A percentile compares a stretch with the other conserved stretches of the same genome.
Conservation (phyloP, 331 rosid genomes). For the Rosa hybrid region DNA sequence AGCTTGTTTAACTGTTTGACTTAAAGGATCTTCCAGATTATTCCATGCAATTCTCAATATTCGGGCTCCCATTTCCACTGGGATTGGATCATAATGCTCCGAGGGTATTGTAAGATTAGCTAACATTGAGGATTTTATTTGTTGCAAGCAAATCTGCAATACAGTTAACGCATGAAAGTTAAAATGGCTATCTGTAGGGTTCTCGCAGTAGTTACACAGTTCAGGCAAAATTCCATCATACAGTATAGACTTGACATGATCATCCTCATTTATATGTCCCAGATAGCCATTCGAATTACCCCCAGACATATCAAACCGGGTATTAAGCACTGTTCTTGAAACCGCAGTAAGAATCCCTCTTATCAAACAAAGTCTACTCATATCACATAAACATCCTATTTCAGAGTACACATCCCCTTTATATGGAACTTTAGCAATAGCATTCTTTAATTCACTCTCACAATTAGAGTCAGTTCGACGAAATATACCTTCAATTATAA, state of each 20-base stretch:
- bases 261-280: slow-evolving; percentile 4
- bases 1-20: slow-evolving; percentile 97
- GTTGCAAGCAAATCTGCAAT: slow-evolving; percentile 96
- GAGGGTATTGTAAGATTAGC: slow-evolving; percentile 51
- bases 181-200: slow-evolving; percentile 86
- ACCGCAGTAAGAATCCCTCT: slow-evolving; percentile 93
- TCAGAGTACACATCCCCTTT: slow-evolving; percentile 49
- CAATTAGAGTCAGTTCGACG: slow-evolving; percentile 26
- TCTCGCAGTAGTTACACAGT: slow-evolving; percentile 83
- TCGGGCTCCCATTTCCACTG: slow-evolving; percentile 82
- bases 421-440: slow-evolving; percentile 56
- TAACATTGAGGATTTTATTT: slow-evolving; percentile 67
- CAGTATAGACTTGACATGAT: slow-evolving; percentile 54
- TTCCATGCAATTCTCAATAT: slow-evolving; percentile 82
- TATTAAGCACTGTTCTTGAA: slow-evolving; percentile 75
- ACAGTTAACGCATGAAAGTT: slow-evolving; percentile 93
- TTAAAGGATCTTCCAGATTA: slow-evolving; percentile 93
- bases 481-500: slow-evolving; percentile 64
- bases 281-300: slow-evolving; percentile 10
- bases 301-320: slow-evolving; percentile 35
- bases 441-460: slow-evolving; percentile 38
- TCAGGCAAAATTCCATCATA: slow-evolving; percentile 94
- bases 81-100: slow-evolving; percentile 58
- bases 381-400: slow-evolving; percentile 51
- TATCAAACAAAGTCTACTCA: slow-evolving; percentile 85